Base-by-base conservation (phyloP, 306 rosid genomes). In the Cyamopsis tetragonoloba region DNA sequence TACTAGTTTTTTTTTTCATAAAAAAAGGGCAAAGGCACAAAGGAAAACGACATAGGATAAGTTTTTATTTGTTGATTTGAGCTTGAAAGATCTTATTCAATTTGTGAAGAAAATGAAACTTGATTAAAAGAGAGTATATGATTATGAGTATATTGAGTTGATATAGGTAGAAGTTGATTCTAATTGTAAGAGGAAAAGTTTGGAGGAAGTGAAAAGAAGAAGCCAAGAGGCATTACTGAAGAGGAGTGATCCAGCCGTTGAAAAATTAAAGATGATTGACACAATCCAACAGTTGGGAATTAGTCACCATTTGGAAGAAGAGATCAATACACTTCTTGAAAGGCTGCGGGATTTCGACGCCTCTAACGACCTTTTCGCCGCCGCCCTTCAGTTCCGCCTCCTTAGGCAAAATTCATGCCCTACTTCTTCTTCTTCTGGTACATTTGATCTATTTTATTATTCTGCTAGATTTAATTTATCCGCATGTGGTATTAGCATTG, bases 301-400 rank as follows among this genome's bases (percentile, higher is more conserved):
- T 34, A 44, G 71, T 0, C 83, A 78, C 43, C 80, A 74, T 46
- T 42, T 78, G 4, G 50, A 78, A 38, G 61, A 82, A 59, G 78
- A 74, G 18, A 65, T 74, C 11, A 20, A 59, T 5, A 0, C 9
- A 2, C 66, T 43, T 15, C 78, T 74, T 14, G 57, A 2, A 6
- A 54, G 18, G 15, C 0, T 58, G 26, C 2, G 3, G 18, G 34
- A 54, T 35, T 74, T 70, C 75, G 69, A 78, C 7, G 1, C 46
- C 0, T 11, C 72, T 22, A 39, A 53, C 9, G 72, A 78, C 18
- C 78, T 82, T 38, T 78, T 30, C 59, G 48, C 75, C 19, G 70
- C 86, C 0, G 19, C 86, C 15, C 83, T 82, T 65, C 72, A 58
- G 14, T 82, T 82, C 14, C 78, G 83, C 31, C 11, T 82, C 6